Evolutionary conservation across 768 basidiomycete species (phyloP).

Genomic region (Trametes cubensis): DNA sequence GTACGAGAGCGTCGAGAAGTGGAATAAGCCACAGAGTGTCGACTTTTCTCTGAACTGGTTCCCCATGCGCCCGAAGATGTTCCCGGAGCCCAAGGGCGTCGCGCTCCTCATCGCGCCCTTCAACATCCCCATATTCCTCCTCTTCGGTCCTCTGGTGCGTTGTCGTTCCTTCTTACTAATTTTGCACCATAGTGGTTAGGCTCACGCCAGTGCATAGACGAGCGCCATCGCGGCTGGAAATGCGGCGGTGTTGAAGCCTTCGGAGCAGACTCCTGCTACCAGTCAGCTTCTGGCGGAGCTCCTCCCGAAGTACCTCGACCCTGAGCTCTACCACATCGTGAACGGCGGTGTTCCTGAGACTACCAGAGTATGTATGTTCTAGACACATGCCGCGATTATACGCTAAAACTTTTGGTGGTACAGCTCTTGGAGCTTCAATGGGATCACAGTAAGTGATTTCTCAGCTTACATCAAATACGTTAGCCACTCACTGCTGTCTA

Average conservation of each 20-base stretch:
- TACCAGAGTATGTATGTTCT: constrained; percentile 44
- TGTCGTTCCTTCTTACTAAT: not conserved
- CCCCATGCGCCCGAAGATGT: constrained; percentile 60
- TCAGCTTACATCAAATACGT: no score
- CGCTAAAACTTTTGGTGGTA: not conserved
- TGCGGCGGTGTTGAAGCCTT: constrained; percentile 70
- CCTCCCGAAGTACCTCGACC: constrained; percentile 74
- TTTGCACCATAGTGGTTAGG: not conserved
- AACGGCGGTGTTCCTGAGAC: constrained; percentile 71
- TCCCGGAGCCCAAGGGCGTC: constrained; percentile 77
- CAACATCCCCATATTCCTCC: constrained; percentile 72
- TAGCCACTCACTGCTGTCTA: constrained; percentile 25
- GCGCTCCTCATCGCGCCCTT: constrained; percentile 72
- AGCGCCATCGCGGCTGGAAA: constrained; percentile 82
- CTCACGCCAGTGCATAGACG: not conserved
- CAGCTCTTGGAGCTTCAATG: constrained; percentile 72
- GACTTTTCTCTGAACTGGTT: constrained; percentile 57
- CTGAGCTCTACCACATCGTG: constrained; percentile 60
- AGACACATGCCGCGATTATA: not conserved
- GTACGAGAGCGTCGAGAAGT: constrained; percentile 66
- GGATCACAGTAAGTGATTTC: constrained; percentile 51
- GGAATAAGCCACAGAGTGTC: constrained; percentile 67
- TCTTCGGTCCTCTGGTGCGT: constrained; percentile 59
- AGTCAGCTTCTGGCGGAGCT: constrained; percentile 66
- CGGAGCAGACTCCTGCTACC: constrained; percentile 62